Conservation (phyloP, 2,329 filamentous ascomycete genomes). For the Colletotrichum neosansevieriae region DNA sequence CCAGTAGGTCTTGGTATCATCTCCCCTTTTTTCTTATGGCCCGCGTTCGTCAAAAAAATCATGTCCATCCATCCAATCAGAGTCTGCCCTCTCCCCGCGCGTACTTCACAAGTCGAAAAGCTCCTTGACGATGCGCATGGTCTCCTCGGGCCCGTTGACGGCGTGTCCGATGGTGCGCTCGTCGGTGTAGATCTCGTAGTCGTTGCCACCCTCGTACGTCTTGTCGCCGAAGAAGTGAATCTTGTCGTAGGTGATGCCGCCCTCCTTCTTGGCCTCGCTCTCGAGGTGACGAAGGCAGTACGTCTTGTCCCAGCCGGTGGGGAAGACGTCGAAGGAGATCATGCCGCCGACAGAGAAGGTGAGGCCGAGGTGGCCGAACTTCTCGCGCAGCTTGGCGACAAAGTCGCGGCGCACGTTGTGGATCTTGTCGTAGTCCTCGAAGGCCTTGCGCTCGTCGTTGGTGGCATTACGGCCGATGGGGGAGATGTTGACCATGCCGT, state of each 20-base stretch:
- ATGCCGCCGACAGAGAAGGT: constrained; percentile 97
- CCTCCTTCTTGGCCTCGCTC: constrained; percentile 77
- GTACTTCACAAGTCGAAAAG: constrained; percentile 73
- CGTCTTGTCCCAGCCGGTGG: constrained; percentile 97
- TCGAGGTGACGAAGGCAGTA: constrained; percentile 93
- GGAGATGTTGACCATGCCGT: constrained; percentile 90
- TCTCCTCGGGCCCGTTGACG: constrained; percentile 86
- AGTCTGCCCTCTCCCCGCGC: constrained; percentile 7
- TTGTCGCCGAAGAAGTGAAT: constrained; percentile 99
- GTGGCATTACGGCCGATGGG: constrained; percentile 90
- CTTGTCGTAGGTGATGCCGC: constrained; percentile 82
- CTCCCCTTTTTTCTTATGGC: not conserved
- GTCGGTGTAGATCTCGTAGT: constrained; percentile 93
- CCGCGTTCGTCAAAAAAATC: not conserved
- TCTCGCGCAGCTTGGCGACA: constrained; percentile 80
- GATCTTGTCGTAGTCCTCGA: constrained; percentile 82
- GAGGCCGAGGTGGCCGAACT: constrained; percentile 85
- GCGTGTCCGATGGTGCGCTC: constrained; percentile 85
- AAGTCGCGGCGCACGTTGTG: constrained; percentile 82
- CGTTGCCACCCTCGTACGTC: constrained; percentile 90
- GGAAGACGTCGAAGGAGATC: constrained; percentile 99
- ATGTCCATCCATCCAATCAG: constrained; percentile 16
- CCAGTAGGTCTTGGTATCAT: constrained; percentile 23
- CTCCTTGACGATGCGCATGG: constrained; percentile 82
- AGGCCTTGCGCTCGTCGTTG: constrained; percentile 83